phyloP scores from a whole-genome alignment of 2,329 filamentous ascomycete species.

The Cordyceps fumosorosea region DNA sequence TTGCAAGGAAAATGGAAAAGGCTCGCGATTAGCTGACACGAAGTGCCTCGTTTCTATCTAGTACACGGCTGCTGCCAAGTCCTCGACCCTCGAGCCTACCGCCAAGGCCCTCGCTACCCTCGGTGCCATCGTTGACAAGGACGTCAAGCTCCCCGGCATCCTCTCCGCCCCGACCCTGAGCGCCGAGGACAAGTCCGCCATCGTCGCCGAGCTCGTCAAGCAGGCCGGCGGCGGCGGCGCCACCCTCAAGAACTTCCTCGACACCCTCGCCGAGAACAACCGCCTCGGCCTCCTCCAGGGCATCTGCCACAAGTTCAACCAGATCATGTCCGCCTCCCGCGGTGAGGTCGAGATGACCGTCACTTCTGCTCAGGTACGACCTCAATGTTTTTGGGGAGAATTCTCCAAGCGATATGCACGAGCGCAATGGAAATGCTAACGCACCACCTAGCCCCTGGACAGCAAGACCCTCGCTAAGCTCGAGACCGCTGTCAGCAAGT shows the following conservation, averaged over 20 bases:
- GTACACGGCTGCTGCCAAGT: constrained; percentile 96
- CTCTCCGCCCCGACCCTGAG: constrained; percentile 75
- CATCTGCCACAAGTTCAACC: constrained; percentile 79
- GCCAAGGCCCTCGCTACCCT: constrained; percentile 73
- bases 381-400: neutral
- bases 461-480: constrained; percentile 77
- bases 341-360: constrained; percentile 93
- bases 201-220: constrained; percentile 85
- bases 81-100: constrained; percentile 74
- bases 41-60: constrained; percentile 38
- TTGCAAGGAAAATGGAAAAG: neutral
- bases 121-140: constrained; percentile 66
- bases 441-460: constrained; percentile 65
- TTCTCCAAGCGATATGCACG: neutral
- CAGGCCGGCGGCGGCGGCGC: constrained; percentile 66
- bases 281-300: constrained; percentile 74
- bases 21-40: constrained; percentile 13
- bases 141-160: constrained; percentile 71
- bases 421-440: constrained; percentile 19
- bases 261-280: constrained; percentile 93
- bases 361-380: constrained; percentile 79
- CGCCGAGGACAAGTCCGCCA: constrained; percentile 72
- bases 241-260: constrained; percentile 90
- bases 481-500: constrained; percentile 84
- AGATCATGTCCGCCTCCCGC: constrained; percentile 79